Evolutionary conservation across 2,329 filamentous ascomycete genomes (phyloP).

Genomic region (Colletotrichum endophyticum): DNA sequence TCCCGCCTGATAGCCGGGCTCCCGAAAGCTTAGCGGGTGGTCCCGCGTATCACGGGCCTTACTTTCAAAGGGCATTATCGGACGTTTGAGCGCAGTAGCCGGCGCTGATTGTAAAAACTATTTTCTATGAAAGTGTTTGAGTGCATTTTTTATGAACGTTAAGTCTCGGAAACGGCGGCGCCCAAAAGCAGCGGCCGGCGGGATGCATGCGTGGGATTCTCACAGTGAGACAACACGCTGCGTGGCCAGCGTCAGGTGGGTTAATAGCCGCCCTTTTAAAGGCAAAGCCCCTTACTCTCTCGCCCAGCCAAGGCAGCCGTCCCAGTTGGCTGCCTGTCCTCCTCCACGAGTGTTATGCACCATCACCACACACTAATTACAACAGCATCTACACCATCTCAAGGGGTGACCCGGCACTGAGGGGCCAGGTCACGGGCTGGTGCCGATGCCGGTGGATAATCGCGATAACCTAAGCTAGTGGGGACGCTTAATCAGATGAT

Average conservation of each 20-base stretch:
- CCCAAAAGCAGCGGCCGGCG: neutral
- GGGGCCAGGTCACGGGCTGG: neutral
- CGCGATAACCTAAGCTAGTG: neutral
- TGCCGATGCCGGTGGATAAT: slow-evolving; percentile 17
- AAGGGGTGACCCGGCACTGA: neutral
- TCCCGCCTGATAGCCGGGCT: neutral
- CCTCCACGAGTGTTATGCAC: neutral
- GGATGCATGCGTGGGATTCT: neutral
- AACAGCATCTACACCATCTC: neutral
- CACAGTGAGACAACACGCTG: neutral
- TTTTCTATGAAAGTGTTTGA: neutral
- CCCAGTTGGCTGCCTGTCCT: neutral
- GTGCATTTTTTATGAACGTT: neutral
- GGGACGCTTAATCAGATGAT: slow-evolving; percentile 20
- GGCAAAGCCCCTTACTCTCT: neutral
- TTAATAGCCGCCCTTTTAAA: neutral
- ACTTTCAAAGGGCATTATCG: neutral
- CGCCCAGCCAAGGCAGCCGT: neutral
- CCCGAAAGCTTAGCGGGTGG: neutral
- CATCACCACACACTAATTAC: neutral
- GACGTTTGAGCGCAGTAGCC: neutral
- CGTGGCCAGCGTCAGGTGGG: neutral
- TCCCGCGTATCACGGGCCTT: neutral
- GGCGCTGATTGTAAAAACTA: neutral
- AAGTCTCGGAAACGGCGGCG: neutral